Base-by-base conservation (phyloP, 306 rosid genomes). In the Quercus dentata region DNA sequence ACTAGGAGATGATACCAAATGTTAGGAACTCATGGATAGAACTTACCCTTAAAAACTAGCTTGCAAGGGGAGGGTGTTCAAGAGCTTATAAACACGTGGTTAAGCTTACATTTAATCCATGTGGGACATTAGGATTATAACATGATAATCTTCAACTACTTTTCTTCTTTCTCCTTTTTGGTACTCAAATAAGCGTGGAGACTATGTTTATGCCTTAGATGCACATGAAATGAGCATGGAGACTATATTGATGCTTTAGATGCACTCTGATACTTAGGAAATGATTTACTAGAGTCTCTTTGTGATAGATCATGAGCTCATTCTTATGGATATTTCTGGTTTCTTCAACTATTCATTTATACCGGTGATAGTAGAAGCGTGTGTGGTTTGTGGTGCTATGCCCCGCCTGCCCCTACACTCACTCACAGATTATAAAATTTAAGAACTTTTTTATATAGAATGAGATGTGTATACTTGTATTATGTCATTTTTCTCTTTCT, bases 1-100 rank as follows among this genome's bases (percentile, higher is more conserved):
- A n/a, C 73, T 59, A 82, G 77, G 78, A 58, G 77, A 38, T 69
- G 12, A 67, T 38, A 38, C 46, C 46, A 38, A 38, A 38, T 38
- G 11, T 38, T 38, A 38, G 3, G 46, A 38, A 38, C 11, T 38
- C 11, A 0, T 38, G 11, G 46, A 38, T 8, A 38, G 46, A 38
- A 38, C 46, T 7, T 38, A 38, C 11, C 11, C 11, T 38, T 38
- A 2, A 38, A 38, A 38, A 38, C 0, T 8, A 7, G 10, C 11
- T 38, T 41, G 46, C 3, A 41, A 2, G 46, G 3, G 3, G 1
- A 41, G 46, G 12, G 3, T 41, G 11, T 0, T 41, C 46, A 41
- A 8, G 3, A 41, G 11, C 11, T 7, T 41, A 41, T 8, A 41
- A 41, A 41, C 3, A 8, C 1, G 46, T 41, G 11, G 46, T 8